These are phyloP conservation scores for Edaphochlamys debaryana DNA, from an alignment of 139 green algal species.

Conservation along the genomic window DNA sequence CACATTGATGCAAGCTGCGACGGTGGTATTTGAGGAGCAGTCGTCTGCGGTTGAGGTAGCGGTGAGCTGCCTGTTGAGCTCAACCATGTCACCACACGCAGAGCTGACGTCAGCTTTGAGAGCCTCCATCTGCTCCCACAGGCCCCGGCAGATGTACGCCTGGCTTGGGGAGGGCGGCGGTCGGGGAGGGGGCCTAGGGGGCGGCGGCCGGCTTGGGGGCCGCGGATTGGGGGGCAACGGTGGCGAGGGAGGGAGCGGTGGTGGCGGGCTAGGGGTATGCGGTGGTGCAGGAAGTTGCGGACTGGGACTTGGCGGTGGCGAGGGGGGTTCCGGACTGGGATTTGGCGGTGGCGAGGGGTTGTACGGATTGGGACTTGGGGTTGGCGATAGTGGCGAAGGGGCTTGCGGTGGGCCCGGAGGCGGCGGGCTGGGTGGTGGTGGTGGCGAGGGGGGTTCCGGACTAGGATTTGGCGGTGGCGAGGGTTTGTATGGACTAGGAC, in stretches of 20 bases:
- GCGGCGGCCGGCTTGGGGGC: too few relatives aligned
- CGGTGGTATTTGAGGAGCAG: not conserved
- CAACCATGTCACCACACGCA: not conserved
- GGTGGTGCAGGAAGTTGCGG: too few relatives aligned
- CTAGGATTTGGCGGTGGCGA: not conserved
- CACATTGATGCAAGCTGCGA: not conserved
- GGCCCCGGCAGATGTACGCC: not conserved
- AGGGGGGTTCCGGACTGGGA: too few relatives aligned
- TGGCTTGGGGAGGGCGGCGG: not conserved
- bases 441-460: not conserved
- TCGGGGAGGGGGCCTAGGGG: not conserved
- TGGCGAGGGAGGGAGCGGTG: not conserved
- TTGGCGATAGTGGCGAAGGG: not conserved
- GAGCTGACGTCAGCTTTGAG: not conserved
- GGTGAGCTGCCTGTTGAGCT: not conserved
- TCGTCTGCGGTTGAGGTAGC: not conserved
- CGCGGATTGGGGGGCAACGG: too few relatives aligned
- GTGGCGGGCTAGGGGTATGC: too few relatives aligned
- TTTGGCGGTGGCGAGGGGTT: too few relatives aligned
- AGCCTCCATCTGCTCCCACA: not conserved
- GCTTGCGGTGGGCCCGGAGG: not conserved
- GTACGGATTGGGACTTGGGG: not conserved
- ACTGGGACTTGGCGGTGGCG: too few relatives aligned
- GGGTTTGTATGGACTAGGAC: not conserved
- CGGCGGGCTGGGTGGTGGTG: not conserved